Evolutionary conservation across 192 early-diverging fungal genomes (phyloP).

Genomic region (Umbelopsis sp.): DNA sequence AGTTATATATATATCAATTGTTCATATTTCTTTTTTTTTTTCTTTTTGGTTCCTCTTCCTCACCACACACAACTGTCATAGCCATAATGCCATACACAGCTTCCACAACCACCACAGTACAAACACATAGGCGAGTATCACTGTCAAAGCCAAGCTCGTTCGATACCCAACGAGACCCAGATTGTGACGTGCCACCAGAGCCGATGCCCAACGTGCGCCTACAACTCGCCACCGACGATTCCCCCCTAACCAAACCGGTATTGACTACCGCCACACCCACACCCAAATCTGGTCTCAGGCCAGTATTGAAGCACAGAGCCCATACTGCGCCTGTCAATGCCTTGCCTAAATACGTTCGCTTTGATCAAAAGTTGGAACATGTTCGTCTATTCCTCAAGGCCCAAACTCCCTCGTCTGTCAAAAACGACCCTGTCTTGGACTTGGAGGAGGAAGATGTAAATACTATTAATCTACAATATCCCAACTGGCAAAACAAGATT

Average conservation of each 20-base stretch:
- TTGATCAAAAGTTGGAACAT: conserved; percentile 68
- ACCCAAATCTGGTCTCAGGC: background rate
- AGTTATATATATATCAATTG: background rate
- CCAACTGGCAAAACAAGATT: conserved; percentile 34
- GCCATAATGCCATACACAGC: conserved; percentile 17
- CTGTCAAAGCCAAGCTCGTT: background rate
- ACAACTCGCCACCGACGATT: background rate
- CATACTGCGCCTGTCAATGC: conserved; percentile 17
- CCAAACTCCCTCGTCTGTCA: conserved; percentile 60
- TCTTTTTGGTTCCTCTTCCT: too few species aligned
- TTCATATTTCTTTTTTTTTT: background rate
- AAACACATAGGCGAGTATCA: background rate
- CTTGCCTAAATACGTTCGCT: conserved; percentile 61
- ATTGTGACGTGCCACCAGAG: background rate
- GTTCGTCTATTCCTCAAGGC: conserved; percentile 72
- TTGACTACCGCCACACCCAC: conserved; percentile 32
- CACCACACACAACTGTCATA: background rate
- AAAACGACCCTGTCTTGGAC: conserved; percentile 42
- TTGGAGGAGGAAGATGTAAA: conserved; percentile 25
- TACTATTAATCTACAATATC: conserved; percentile 20
- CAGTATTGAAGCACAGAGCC: background rate
- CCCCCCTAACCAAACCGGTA: too few species aligned
- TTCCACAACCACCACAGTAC: background rate
- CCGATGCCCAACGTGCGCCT: conserved; percentile 3
- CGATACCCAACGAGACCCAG: background rate